Evolutionary conservation across 2,329 filamentous ascomycete genomes (phyloP).

Genomic region (Nothopassalora personata): DNA sequence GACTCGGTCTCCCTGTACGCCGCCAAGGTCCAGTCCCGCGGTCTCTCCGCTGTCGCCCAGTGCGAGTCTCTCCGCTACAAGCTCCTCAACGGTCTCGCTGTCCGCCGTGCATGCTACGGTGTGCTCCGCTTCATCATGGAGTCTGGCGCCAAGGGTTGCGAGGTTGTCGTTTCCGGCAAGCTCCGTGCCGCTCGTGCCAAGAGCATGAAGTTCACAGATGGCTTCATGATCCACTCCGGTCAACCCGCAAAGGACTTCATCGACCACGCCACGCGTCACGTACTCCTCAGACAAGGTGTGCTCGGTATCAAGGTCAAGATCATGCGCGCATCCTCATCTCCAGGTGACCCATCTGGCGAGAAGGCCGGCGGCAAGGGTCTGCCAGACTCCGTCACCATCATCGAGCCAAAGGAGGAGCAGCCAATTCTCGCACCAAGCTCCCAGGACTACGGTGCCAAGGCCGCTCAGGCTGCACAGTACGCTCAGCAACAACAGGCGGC

Average conservation of each 20-base stretch:
- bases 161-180: slow-evolving; percentile 99
- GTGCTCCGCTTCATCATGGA: slow-evolving; percentile 99
- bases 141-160: slow-evolving; percentile 98
- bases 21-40: slow-evolving; percentile 99
- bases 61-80: slow-evolving; percentile 99
- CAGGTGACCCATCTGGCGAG: slow-evolving; percentile 91
- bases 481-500: slow-evolving; percentile 52
- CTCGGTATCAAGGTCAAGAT: slow-evolving; percentile 99
- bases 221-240: slow-evolving; percentile 99
- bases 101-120: slow-evolving; percentile 99
- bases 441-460: slow-evolving; percentile 98
- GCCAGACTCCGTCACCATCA: slow-evolving; percentile 97
- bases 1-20: slow-evolving; percentile 99
- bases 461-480: slow-evolving; percentile 56
- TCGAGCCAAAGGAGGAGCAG: slow-evolving; percentile 99
- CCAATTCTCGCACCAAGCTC: slow-evolving; percentile 89
- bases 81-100: slow-evolving; percentile 98
- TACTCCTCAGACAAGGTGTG: slow-evolving; percentile 98
- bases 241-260: slow-evolving; percentile 99
- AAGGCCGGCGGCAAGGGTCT: slow-evolving; percentile 94
- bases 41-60: slow-evolving; percentile 98
- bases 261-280: slow-evolving; percentile 96
- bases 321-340: slow-evolving; percentile 78
- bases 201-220: slow-evolving; percentile 99
- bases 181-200: slow-evolving; percentile 98